Base-by-base conservation (phyloP, 2,329 filamentous ascomycete species). In the Fusarium solani-melongenae region DNA sequence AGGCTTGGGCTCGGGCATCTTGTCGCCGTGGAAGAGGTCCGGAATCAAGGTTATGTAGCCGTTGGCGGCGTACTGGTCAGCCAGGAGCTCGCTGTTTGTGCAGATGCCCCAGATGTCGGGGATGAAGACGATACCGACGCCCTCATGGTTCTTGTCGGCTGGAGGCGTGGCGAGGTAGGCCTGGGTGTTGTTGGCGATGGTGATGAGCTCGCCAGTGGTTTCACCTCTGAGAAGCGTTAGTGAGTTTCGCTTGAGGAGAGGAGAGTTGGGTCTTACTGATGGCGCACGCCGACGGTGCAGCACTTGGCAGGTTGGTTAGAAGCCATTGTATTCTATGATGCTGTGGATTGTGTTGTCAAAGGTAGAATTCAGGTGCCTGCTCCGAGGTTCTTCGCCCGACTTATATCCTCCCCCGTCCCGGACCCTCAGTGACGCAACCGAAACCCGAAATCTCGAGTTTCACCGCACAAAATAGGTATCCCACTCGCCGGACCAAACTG, bases 301-400 rank as follows among this genome's bases (percentile, higher is more conserved):
- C 88, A 90, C 62, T 82, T 75, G 64, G 78, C 86, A 14, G 88
- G 87, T 63, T 85, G 83, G 75, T 88, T 84, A 4, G 88, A 90
- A 38, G 88, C 86, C 88, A 90, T 90, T 62, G 49, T 60, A 14
- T 15, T 34, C 17, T 29, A 6, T 22, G 29, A 53, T 56, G 39
- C 41, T 56, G 39, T 55, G 34, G 34, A 59, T 17, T 24, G 9
- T 59, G 41, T 33, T 46, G 55, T 39, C 39, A 29, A 27, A 57
- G 27, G 1, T 27, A 62, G 61, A 20, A 44, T 27, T 6, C 6
- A 27, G 6, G 27, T 20, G 41, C 41, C 17, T 33, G 31, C 22
- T 33, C n/a, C 46, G 62, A 57, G 60, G 65, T 33, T 5, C 20
- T 33, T 67, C 17, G 38, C 53, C 69, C 59, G 64, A 64, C 49